phyloP scores from a whole-genome alignment of 2,329 filamentous ascomycete genomes.

The Colletotrichum gigasporum region DNA sequence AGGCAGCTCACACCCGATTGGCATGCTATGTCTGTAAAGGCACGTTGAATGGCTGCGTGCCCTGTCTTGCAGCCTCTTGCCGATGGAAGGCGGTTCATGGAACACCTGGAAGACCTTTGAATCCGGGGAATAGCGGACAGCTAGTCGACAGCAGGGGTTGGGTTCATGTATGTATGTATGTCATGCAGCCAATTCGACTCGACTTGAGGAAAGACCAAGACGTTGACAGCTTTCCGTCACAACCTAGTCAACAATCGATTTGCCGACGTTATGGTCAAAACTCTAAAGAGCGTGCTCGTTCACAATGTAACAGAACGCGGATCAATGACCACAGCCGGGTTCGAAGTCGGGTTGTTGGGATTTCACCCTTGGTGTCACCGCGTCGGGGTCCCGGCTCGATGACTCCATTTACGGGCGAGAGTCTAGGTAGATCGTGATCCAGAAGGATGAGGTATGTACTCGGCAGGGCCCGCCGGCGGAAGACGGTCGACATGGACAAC shows the following conservation, averaged over 20 bases:
- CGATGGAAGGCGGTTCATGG: constrained; percentile 3
- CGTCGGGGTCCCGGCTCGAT: not conserved
- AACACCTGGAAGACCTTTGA: not conserved
- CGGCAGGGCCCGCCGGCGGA: not conserved
- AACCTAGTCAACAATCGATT: not conserved
- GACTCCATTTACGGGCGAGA: not conserved
- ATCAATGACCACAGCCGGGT: not conserved
- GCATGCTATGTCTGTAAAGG: not conserved
- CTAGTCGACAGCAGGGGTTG: constrained; percentile 18
- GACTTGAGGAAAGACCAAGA: constrained; percentile 9
- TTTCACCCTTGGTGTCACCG: not conserved
- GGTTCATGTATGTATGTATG: constrained; percentile 29
- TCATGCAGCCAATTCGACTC: constrained; percentile 22
- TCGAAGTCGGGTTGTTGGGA: not conserved
- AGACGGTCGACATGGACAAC: not conserved
- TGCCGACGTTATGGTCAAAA: not conserved
- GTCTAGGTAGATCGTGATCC: not conserved
- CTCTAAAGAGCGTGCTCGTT: not conserved
- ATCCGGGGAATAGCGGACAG: not conserved
- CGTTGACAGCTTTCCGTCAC: not conserved
- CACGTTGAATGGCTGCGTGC: constrained; percentile 7
- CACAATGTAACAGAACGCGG: not conserved
- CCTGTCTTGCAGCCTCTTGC: not conserved
- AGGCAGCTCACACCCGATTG: not conserved
- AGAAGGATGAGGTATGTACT: too few species aligned